Base-by-base conservation (phyloP, 331 rosid species). In the Telfairia occidentalis region DNA sequence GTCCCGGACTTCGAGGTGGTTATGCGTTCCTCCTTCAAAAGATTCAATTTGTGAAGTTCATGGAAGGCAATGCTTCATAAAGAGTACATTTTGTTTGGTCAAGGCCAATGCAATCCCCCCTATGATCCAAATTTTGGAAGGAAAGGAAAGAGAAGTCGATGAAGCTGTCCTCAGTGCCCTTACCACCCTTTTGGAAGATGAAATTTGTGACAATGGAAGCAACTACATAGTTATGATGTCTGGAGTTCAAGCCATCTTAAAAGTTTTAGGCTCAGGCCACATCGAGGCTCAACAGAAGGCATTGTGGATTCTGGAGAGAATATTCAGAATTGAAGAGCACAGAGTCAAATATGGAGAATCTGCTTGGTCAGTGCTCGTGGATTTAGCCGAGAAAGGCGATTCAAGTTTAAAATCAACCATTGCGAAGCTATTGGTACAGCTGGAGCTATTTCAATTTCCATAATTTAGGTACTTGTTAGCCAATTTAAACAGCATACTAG, bases 321-420 rank as follows among this genome's bases (percentile, higher is more conserved):
- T 94, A 80, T 94, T 94, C 76, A 84, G 75, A 77, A 78, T 81
- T 75, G 85, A 87, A 23, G 97, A 91, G 70, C 77, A 76, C 46
- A 87, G 89, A 84, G 82, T 78, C 6, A 61, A 81, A 24, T 90
- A 88, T 80, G 92, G 96, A 48, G 87, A 78, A 80, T 82, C 88
- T 57, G 90, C 97, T 77, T 97, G 89, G 79, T 90, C 74, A 60
- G 86, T 91, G 73, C 98, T 94, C 29, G 88, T 94, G 81, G 97
- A 91, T 86, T 78, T 94, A 48, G 95, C 97, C 10, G 89, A 86
- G 84, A 83, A 83, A 28, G 86, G 90, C 28, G 96, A 89, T 83
- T 85, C 92, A 59, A 84, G 89, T 79, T 79, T 94, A 85, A 88
- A 89, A 81, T 83, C 98, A 60, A 78, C 87, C 13, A 86, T 86